Conservation (phyloP, 2,329 filamentous ascomycete species). For the Arthrobotrys pseudoclavata region DNA sequence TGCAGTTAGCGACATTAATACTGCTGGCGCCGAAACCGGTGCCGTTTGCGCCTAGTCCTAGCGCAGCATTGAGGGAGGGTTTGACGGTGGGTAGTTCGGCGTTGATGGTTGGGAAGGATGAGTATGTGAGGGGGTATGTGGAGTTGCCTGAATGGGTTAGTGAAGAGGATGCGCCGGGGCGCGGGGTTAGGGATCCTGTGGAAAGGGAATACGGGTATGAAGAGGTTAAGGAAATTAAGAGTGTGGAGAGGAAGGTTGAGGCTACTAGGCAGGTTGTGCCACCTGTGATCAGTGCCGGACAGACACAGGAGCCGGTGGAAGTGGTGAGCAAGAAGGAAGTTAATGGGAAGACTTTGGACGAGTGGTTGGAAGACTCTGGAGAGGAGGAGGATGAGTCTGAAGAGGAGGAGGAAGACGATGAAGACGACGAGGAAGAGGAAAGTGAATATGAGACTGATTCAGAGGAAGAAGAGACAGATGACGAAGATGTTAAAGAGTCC, state of each 20-base stretch:
- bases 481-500: conserved; percentile 65
- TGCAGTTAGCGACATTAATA: conserved; percentile 88
- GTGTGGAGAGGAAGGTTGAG: conserved; percentile 37
- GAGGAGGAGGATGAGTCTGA: conserved; percentile 72
- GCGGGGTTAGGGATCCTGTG: conserved; percentile 72
- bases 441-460: conserved; percentile 66
- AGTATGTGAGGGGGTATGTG: conserved; percentile 80
- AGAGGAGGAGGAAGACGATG: conserved; percentile 71
- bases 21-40: conserved; percentile 94
- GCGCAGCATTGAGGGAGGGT: conserved; percentile 79
- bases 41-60: conserved; percentile 89
- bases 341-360: conserved; percentile 83
- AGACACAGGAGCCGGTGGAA: conserved; percentile 60
- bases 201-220: conserved; percentile 65
- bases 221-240: conserved; percentile 67
- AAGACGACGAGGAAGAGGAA: conserved; percentile 69
- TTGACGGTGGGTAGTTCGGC: conserved; percentile 87
- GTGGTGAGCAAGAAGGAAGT: conserved; percentile 70
- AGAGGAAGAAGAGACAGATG: conserved; percentile 68
- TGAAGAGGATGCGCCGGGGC: conserved; percentile 78
- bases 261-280: conserved; percentile 72
- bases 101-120: conserved; percentile 74
- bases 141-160: conserved; percentile 86
- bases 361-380: conserved; percentile 83
- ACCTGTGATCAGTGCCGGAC: conserved; percentile 67